These are phyloP conservation scores for Fusarium zealandicum DNA, from an alignment of 2,329 filamentous ascomycete genomes.

Conservation along the genomic window DNA sequence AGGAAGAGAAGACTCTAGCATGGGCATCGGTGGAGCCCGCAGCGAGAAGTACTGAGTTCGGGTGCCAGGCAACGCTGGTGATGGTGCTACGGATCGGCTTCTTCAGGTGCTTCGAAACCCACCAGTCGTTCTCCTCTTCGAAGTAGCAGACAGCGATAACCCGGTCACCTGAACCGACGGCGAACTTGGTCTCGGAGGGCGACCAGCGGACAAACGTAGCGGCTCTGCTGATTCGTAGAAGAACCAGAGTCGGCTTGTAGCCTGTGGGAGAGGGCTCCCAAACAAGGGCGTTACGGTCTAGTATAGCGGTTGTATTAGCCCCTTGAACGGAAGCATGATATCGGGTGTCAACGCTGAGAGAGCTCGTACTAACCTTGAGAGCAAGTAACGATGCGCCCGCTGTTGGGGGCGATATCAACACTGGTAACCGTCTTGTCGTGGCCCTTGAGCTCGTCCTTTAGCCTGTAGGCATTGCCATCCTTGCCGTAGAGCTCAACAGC, in stretches of 20 bases:
- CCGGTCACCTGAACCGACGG: conserved; percentile 92
- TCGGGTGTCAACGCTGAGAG: not conserved
- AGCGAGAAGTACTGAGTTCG: conserved; percentile 93
- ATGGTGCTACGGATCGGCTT: conserved; percentile 98
- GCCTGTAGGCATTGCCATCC: conserved; percentile 75
- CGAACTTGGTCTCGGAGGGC: conserved; percentile 95
- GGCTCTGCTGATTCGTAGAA: conserved; percentile 95
- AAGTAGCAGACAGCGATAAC: conserved; percentile 98
- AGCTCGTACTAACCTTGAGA: conserved; percentile 74
- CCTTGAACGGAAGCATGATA: not conserved
- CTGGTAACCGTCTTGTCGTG: conserved; percentile 98
- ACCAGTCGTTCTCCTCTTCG: conserved; percentile 99
- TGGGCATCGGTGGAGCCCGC: conserved; percentile 98
- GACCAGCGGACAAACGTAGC: conserved; percentile 98
- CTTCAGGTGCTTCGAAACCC: conserved; percentile 99
- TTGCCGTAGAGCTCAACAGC: conserved; percentile 86
- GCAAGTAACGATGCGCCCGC: conserved; percentile 94
- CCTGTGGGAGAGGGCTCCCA: conserved; percentile 94
- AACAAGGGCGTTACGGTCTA: conserved; percentile 96
- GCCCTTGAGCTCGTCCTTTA: conserved; percentile 92
- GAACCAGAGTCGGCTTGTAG: conserved; percentile 96
- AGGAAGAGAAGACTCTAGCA: conserved; percentile 91
- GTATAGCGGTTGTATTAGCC: conserved; percentile 11
- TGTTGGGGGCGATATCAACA: conserved; percentile 91
- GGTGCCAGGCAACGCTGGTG: conserved; percentile 94